Evolutionary conservation across 169 alveolate species (phyloP).

Genomic region (Cryptosporidium andersoni): DNA sequence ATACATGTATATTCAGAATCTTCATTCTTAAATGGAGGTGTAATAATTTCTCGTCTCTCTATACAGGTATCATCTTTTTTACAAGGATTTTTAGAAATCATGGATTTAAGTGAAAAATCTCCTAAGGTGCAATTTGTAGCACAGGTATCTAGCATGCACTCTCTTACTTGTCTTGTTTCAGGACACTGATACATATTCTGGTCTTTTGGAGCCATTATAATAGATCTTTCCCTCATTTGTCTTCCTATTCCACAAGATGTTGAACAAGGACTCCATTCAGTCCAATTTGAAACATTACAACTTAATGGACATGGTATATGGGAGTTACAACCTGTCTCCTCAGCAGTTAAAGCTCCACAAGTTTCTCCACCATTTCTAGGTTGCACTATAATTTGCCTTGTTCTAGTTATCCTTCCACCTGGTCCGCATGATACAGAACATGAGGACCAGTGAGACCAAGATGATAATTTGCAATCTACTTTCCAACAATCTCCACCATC

Average conservation of each 20-base stretch:
- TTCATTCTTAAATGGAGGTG: constrained; percentile 24
- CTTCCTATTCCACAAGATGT: constrained; percentile 77
- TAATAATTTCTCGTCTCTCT: constrained; percentile 37
- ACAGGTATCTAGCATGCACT: constrained; percentile 34
- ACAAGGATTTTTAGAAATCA: constrained; percentile 32
- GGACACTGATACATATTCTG: constrained; percentile 54
- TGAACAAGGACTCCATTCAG: constrained; percentile 75
- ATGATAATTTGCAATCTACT: constrained; percentile 74
- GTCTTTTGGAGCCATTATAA: constrained; percentile 70
- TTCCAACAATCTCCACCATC: constrained; percentile 82
- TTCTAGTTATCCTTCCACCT: constrained; percentile 72
- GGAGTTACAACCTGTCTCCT: constrained; percentile 71
- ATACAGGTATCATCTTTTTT: constrained; percentile 11
- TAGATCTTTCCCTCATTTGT: constrained; percentile 75
- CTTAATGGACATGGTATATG: constrained; percentile 72
- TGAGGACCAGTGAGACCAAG: constrained; percentile 71
- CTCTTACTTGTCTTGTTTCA: constrained; percentile 56
- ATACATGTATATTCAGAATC: not conserved
- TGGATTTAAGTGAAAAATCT: constrained; percentile 24
- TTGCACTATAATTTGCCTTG: constrained; percentile 66
- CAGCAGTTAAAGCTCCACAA: constrained; percentile 69
- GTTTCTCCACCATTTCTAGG: constrained; percentile 74
- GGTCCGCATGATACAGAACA: constrained; percentile 69
- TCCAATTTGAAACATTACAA: constrained; percentile 77
- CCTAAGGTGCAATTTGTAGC: constrained; percentile 38